Conservation (phyloP, 352 stramenopile species). For the Blastocystis sp. region DNA sequence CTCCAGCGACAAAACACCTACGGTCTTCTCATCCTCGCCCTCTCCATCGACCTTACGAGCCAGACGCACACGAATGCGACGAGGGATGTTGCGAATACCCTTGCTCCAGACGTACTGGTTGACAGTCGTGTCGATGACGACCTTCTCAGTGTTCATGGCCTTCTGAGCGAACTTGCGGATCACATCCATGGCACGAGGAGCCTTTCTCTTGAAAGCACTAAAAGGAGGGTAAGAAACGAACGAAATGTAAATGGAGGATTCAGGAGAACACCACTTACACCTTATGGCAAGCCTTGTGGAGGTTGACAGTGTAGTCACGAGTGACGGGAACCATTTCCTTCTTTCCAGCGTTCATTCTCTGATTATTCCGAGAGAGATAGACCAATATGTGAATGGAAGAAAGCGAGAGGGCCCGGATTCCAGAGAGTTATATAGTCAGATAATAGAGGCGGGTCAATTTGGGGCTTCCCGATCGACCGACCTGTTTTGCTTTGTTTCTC, state of each 20-base stretch:
- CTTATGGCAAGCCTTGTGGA: conserved; percentile 88
- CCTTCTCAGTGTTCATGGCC: conserved; percentile 89
- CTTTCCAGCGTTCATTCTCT: conserved; percentile 47
- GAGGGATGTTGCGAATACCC: conserved; percentile 92
- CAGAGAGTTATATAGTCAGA: background rate
- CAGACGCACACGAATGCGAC: conserved; percentile 87
- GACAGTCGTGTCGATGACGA: conserved; percentile 83
- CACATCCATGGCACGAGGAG: conserved; percentile 85
- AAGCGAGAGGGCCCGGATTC: background rate
- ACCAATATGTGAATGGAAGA: conserved; percentile 45
- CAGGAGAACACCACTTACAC: conserved; percentile 62
- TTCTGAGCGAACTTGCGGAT: conserved; percentile 92
- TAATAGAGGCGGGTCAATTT: background rate
- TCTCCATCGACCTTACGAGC: conserved; percentile 95
- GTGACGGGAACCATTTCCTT: conserved; percentile 68
- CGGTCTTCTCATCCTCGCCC: conserved; percentile 92
- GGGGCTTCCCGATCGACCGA: background rate
- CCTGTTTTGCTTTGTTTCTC: too few relatives aligned
- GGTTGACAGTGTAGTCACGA: conserved; percentile 95
- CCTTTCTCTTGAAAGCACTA: conserved; percentile 91
- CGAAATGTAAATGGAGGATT: conserved; percentile 55
- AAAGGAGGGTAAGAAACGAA: conserved; percentile 59
- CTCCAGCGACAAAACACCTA: background rate
- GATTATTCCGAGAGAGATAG: conserved; percentile 32
- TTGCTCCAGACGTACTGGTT: conserved; percentile 95